Conservation (phyloP, 768 basidiomycete genomes). For the Pisolithus orientalis region DNA sequence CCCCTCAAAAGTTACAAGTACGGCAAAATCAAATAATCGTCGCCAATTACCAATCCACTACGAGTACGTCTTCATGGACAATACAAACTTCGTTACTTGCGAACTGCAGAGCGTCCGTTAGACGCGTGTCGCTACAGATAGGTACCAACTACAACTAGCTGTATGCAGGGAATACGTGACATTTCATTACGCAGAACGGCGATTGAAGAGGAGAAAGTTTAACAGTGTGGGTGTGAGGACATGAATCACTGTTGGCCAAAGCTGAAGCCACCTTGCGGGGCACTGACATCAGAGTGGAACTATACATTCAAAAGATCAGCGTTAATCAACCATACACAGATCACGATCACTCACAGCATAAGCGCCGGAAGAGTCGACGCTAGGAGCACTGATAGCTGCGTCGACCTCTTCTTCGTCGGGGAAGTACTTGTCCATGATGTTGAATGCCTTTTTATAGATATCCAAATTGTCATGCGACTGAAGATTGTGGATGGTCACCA, state of each 20-base stretch:
- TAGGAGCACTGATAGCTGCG: slow-evolving; percentile 71
- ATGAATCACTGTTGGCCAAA: slow-evolving; percentile 62
- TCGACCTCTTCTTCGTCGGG: slow-evolving; percentile 95
- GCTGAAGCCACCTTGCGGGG: slow-evolving; percentile 93
- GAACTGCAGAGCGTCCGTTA: slow-evolving; percentile 26
- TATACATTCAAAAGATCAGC: slow-evolving; percentile 23
- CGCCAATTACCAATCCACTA: slow-evolving; percentile 16
- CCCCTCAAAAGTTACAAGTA: background rate
- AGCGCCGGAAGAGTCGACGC: slow-evolving; percentile 64
- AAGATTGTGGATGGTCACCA: slow-evolving; percentile 97
- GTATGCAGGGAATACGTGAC: slow-evolving; percentile 11
- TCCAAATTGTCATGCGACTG: slow-evolving; percentile 99
- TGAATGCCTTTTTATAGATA: slow-evolving; percentile 99
- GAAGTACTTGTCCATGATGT: slow-evolving; percentile 98
- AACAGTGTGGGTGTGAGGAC: background rate
- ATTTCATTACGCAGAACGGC: slow-evolving; percentile 14
- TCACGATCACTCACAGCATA: slow-evolving; percentile 53
- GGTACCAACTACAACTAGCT: slow-evolving; percentile 10
- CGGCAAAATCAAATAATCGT: background rate
- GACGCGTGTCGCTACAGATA: slow-evolving; percentile 22
- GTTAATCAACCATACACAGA: background rate
- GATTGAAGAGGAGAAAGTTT: slow-evolving; percentile 3
- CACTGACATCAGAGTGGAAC: slow-evolving; percentile 83
- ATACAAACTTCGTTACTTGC: slow-evolving; percentile 17
- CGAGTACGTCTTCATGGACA: slow-evolving; percentile 12